Percentiles rank a stretch among this genome's conserved stretches.
Evolutionary conservation across 192 early-diverging fungal species (phyloP).

Genomic region (Coemansia pectinata): DNA sequence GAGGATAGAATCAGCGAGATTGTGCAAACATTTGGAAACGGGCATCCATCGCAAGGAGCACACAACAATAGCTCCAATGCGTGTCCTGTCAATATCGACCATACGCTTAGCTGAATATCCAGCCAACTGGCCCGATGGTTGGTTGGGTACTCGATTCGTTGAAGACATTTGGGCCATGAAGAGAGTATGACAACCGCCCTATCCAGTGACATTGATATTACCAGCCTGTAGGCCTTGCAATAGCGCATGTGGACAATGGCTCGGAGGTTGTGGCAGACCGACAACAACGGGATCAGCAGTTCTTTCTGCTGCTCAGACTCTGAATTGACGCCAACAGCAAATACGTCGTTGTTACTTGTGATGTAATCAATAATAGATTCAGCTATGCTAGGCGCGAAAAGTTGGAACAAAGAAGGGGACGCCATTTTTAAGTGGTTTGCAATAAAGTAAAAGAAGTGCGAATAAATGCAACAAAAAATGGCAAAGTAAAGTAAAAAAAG

Average conservation of each 20-base stretch:
- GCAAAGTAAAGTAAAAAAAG: too few species aligned
- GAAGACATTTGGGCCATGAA: neutral
- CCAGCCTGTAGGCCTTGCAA: neutral
- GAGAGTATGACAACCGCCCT: neutral
- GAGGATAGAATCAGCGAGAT: neutral
- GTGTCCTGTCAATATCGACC: neutral
- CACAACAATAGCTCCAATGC: neutral
- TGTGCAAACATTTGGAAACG: neutral
- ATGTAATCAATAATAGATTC: neutral
- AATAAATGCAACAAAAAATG: neutral
- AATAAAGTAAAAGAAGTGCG: neutral
- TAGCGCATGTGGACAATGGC: neutral
- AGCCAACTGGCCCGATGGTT: neutral
- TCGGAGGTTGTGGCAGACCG: neutral
- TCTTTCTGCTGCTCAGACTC: neutral
- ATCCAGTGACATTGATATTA: neutral
- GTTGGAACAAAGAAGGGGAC: neutral
- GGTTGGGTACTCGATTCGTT: neutral
- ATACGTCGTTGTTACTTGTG: neutral
- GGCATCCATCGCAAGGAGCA: neutral
- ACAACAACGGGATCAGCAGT: neutral
- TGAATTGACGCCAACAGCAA: neutral
- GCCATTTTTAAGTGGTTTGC: neutral
- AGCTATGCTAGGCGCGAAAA: neutral
- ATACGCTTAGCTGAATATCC: neutral